Conservation (phyloP, 257 asterid genomes). For the Nicotiana sylvestris region DNA sequence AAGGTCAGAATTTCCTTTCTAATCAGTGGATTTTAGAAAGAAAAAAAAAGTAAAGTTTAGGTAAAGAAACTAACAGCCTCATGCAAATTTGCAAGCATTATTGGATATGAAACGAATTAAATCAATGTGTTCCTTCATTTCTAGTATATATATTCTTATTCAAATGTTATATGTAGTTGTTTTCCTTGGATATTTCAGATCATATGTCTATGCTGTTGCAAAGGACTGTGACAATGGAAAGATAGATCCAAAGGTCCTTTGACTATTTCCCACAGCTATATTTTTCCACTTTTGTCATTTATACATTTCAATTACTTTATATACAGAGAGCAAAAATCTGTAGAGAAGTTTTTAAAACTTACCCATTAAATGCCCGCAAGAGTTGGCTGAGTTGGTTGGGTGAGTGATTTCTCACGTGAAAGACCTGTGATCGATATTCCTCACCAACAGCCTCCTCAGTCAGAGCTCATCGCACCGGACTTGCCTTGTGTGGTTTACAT, state of each 20-base stretch:
- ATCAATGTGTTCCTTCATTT: background rate
- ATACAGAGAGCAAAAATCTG: background rate
- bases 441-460: too few species aligned
- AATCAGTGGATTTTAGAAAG: too few species aligned
- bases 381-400: too few species aligned
- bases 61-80: background rate
- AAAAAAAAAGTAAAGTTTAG: background rate
- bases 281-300: background rate
- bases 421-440: too few species aligned
- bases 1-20: conserved; percentile 37
- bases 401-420: too few species aligned
- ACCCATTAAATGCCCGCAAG: background rate
- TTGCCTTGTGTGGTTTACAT: too few species aligned
- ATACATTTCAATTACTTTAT: too few species aligned
- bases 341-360: background rate
- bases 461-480: too few species aligned
- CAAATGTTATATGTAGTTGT: background rate
- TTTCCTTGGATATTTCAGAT: conserved; percentile 36
- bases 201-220: conserved; percentile 94
- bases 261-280: background rate
- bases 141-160: background rate
- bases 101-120: background rate
- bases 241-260: conserved; percentile 60
- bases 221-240: conserved; percentile 84
- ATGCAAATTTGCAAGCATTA: background rate